Evolutionary conservation across 345 rosid genomes (phyloP).

Genomic region (Raphanus raphanistrum): DNA sequence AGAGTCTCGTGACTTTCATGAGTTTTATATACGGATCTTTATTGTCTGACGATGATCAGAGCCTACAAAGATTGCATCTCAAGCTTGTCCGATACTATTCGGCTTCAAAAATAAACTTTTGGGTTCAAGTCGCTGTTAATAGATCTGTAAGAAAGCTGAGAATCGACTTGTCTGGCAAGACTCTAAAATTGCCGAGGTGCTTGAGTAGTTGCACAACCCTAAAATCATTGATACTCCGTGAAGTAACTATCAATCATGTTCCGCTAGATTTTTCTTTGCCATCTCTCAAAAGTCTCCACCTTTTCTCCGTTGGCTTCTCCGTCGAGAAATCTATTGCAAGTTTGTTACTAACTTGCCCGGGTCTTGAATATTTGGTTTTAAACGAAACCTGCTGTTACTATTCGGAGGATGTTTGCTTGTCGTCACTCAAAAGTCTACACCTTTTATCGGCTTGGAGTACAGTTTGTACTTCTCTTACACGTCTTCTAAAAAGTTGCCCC

Average conservation of each 20-base stretch:
- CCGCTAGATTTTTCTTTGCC: neutral
- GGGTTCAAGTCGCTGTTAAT: neutral
- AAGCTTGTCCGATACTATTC: neutral
- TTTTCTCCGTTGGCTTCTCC: neutral
- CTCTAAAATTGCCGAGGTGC: conserved; percentile 11
- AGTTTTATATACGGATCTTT: neutral
- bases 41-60: neutral
- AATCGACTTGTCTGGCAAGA: neutral
- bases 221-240: neutral
- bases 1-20: neutral
- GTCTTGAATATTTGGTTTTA: conserved; percentile 6
- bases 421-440: conserved; percentile 5
- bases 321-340: neutral
- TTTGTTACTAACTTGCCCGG: neutral
- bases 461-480: neutral
- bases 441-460: neutral
- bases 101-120: neutral
- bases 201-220: conserved; percentile 21
- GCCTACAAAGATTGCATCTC: neutral
- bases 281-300: conserved; percentile 4
- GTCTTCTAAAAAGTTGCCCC: neutral
- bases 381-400: neutral
- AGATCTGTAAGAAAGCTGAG: neutral
- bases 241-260: neutral
- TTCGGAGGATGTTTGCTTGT: neutral